Conservation (phyloP, 2,329 filamentous ascomycete genomes). For the Alternaria tenuissima region DNA sequence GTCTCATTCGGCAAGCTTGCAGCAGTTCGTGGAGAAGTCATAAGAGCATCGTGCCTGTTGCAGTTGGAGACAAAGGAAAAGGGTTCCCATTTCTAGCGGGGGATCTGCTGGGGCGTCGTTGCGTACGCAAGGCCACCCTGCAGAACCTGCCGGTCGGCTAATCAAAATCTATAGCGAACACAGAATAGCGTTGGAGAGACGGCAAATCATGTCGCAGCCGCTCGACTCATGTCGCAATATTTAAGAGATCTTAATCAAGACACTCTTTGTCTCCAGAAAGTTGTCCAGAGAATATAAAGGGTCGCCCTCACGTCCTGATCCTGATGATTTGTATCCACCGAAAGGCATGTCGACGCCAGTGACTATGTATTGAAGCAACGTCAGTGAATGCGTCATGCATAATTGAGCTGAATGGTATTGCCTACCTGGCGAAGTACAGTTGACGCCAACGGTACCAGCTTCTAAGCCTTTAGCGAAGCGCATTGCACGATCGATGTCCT, state of each 20-base stretch:
- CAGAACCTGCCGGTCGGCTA: conserved; percentile 23
- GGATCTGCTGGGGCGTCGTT: conserved; percentile 17
- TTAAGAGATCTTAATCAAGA: conserved; percentile 41
- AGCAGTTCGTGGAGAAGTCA: conserved; percentile 21
- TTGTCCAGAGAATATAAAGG: conserved; percentile 42
- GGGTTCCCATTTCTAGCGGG: conserved; percentile 21
- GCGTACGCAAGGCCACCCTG: conserved; percentile 18
- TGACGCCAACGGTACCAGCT: conserved; percentile 52
- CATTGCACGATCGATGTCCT: conserved; percentile 49
- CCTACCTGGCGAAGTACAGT: conserved; percentile 48
- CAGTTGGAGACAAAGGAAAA: conserved; percentile 18
- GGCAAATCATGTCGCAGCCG: conserved; percentile 8
- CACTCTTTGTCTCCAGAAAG: conserved; percentile 47
- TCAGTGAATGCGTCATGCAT: conserved; percentile 1
- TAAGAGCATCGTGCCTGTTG: conserved; percentile 20
- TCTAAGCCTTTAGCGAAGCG: conserved; percentile 53
- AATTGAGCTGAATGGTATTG: background rate
- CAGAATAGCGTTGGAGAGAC: conserved; percentile 12
- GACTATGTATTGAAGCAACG: background rate
- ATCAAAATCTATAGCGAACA: conserved; percentile 17
- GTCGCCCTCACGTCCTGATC: conserved; percentile 48
- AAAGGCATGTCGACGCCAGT: conserved; percentile 50
- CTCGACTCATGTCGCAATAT: conserved; percentile 15
- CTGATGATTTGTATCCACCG: conserved; percentile 52
- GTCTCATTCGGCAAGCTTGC: conserved; percentile 32